Evolutionary conservation across 768 basidiomycete genomes (phyloP).

Genomic region (Tremella yokohamensis): DNA sequence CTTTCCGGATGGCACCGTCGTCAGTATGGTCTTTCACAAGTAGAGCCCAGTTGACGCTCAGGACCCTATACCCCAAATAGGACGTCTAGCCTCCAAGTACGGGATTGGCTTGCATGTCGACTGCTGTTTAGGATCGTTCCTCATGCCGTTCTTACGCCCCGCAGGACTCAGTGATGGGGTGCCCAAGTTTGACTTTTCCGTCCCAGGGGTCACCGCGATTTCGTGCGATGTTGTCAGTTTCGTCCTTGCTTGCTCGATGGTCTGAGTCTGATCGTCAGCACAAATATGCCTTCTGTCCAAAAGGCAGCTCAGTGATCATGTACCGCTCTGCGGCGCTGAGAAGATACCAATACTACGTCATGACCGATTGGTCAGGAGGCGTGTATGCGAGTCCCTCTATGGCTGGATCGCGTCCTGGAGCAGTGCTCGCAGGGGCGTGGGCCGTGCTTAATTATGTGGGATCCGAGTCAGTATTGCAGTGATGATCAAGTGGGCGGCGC

Average conservation of each 20-base stretch:
- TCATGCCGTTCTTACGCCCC: constrained; percentile 83
- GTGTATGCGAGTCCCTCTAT: constrained; percentile 86
- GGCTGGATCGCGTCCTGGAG: constrained; percentile 86
- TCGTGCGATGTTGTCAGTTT: constrained; percentile 66
- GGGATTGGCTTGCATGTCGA: constrained; percentile 89
- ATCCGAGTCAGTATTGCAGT: constrained; percentile 59
- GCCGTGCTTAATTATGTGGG: constrained; percentile 95
- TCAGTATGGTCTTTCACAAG: constrained; percentile 13
- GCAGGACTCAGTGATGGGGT: constrained; percentile 61
- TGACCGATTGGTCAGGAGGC: constrained; percentile 70
- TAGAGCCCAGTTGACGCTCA: constrained; percentile 55
- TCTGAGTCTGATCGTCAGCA: constrained; percentile 21
- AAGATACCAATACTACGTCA: constrained; percentile 79
- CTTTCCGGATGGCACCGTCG: constrained; percentile 53
- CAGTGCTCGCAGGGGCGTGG: constrained; percentile 91
- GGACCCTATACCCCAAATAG: constrained; percentile 78
- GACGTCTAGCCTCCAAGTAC: constrained; percentile 66
- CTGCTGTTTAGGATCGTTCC: constrained; percentile 89
- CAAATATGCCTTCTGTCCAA: constrained; percentile 90
- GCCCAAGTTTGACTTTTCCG: constrained; percentile 80
- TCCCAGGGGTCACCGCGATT: constrained; percentile 86
- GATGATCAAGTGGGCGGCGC: not conserved
- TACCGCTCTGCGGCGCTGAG: constrained; percentile 75
- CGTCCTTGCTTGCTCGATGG: constrained; percentile 6
- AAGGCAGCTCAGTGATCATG: constrained; percentile 88